These are phyloP conservation scores for Hyparrhenia diplandra DNA, from an alignment of 176 grass and related monocot genomes.

Conservation along the genomic window DNA sequence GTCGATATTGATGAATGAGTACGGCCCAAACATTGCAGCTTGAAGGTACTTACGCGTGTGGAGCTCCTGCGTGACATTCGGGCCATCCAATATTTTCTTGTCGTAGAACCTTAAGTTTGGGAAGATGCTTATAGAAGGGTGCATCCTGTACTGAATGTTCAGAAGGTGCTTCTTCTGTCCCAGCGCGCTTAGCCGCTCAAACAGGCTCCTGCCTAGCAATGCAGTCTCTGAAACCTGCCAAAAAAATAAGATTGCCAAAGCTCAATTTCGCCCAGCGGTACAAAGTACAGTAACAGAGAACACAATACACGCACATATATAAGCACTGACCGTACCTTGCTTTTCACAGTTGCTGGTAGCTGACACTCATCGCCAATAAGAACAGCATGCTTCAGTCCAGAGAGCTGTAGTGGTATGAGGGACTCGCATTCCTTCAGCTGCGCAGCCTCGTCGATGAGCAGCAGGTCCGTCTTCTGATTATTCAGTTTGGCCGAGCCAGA, in stretches of 20 bases:
- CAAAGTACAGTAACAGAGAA: neutral
- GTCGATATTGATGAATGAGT: constrained; percentile 62
- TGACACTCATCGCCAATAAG: constrained; percentile 73
- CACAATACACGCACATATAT: neutral
- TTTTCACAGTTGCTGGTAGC: constrained; percentile 63
- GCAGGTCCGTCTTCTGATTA: constrained; percentile 30
- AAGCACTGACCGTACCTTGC: constrained; percentile 36
- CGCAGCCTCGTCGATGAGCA: constrained; percentile 70
- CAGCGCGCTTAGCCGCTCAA: constrained; percentile 54
- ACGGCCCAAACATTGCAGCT: constrained; percentile 57
- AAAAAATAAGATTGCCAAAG: neutral
- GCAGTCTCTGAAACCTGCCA: constrained; percentile 47
- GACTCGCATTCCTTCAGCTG: constrained; percentile 79
- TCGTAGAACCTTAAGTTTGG: constrained; percentile 50
- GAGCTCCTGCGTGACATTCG: constrained; percentile 29
- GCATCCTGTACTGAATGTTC: constrained; percentile 84
- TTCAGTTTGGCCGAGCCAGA: constrained; percentile 49
- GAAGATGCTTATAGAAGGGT: constrained; percentile 69
- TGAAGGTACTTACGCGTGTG: constrained; percentile 28
- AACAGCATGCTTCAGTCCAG: constrained; percentile 40
- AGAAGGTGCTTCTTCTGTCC: constrained; percentile 66
- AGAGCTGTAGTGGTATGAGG: constrained; percentile 50
- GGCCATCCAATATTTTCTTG: constrained; percentile 48
- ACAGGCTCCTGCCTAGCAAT: constrained; percentile 55
- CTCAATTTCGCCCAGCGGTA: too few relatives aligned